Base-by-base conservation (phyloP, 768 basidiomycete species). In the Pulveroboletus ravenelii region DNA sequence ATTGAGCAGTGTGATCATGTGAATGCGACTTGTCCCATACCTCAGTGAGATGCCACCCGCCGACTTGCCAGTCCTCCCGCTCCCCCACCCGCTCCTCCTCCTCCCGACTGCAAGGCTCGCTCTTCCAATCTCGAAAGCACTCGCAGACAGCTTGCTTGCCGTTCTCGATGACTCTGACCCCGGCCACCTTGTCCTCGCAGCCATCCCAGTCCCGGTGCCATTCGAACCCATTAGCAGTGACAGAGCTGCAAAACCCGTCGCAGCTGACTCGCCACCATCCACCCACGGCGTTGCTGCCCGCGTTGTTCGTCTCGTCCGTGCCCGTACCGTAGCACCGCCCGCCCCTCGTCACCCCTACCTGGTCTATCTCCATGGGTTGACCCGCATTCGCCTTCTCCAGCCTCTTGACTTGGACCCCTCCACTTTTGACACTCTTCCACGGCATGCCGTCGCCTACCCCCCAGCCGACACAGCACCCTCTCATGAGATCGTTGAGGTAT, bases 101-200 rank as follows among this genome's bases (percentile, higher is more conserved):
- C 78, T 91, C 12, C 92, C 92, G 0, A 81, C 80, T 8, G 80
- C 85, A 0, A 72, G 82, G 13, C 72, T 88, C 39, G 83, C 87
- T 0, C 67, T 92, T 51, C 82, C 86, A 0, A 75, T 94, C 18
- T 73, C 80, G 15, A 75, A 74, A 17, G 56, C 76, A 20, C 74
- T 84, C 32, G 88, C 84, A 18, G 80, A 86, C 54, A 78, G 77
- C 7, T 69, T 94, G 7, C 72, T 88, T 34, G 69, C 80, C 0
- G 77, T 89, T 56, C 78, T 87, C 40, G 81, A 87, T 35, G 79
- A 85, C 42, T 79, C 84, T 3, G 85, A 89, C 45, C 68, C 79
- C 3, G 52, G 53, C 5, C 79, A 88, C 25, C 85, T 85, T 3
- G 70, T 87, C 48, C 71, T 90, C 45, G 88, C 85, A 2, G 86